These are phyloP conservation scores for Talaromyces sp. DNA, from an alignment of 2,329 filamentous ascomycete species.

Conservation along the genomic window DNA sequence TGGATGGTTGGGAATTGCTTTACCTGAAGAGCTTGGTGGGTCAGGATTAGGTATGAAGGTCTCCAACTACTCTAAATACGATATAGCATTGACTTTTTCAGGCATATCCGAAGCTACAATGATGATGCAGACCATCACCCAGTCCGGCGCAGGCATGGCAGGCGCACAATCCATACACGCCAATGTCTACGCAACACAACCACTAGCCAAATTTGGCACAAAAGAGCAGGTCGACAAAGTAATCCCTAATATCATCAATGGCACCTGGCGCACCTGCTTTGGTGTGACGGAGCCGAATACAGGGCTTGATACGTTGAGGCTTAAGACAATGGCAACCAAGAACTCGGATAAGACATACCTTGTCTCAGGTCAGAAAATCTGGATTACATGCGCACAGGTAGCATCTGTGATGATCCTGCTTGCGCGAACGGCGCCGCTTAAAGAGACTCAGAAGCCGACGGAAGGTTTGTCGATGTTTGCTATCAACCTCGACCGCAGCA, in stretches of 20 bases:
- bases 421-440: slow-evolving; percentile 68
- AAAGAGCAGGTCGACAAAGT: slow-evolving; percentile 60
- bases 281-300: slow-evolving; percentile 82
- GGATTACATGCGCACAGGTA: slow-evolving; percentile 83
- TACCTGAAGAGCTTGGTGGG: slow-evolving; percentile 71
- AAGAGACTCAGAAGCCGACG: slow-evolving; percentile 65
- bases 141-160: slow-evolving; percentile 76
- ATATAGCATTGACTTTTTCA: not conserved
- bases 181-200: slow-evolving; percentile 61
- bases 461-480: slow-evolving; percentile 77
- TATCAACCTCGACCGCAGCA: slow-evolving; percentile 65
- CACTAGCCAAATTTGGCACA: slow-evolving; percentile 68
- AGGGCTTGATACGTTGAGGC: slow-evolving; percentile 70
- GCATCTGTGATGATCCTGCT: slow-evolving; percentile 80
- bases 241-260: slow-evolving; percentile 68
- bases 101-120: slow-evolving; percentile 78
- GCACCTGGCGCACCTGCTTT: slow-evolving; percentile 71
- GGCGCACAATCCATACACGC: slow-evolving; percentile 58
- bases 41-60: slow-evolving; percentile 53
- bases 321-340: slow-evolving; percentile 62
- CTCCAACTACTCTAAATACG: not conserved
- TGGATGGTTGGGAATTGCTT: slow-evolving; percentile 77
- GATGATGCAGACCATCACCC: slow-evolving; percentile 80
- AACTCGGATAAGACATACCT: slow-evolving; percentile 54
- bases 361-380: slow-evolving; percentile 78